Base-by-base conservation (phyloP, 169 alveolate genomes). In the Theileria sp. region DNA sequence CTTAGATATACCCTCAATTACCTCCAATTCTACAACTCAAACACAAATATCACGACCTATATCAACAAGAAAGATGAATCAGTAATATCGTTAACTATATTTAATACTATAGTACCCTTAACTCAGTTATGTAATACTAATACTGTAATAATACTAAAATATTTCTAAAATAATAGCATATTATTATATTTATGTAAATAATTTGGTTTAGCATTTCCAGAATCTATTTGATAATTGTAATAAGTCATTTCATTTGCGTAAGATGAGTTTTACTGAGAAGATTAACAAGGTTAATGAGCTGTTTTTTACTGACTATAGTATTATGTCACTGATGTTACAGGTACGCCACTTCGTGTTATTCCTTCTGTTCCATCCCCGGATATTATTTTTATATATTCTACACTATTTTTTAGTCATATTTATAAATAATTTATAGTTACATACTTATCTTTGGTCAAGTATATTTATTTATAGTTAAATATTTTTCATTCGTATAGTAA, bases 251-350 rank as follows among this genome's bases (percentile, higher is more conserved):
- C 54, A 76, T 83, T 62, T 89, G 91, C 58, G 93, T 89, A 58
- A 79, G 93, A 32, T 36, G 28, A 36, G 34, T n/a, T 38, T 60
- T 12, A 51, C 19, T n/a, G 51, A 44, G 21, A 72, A 75, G 49
- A 19, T 77, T 28, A 25, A 65, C 28, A 82, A 75, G 8, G n/a
- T 77, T 36, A 80, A 70, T 26, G 98, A 96, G 79, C 77, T 94
- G 65, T 96, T 95, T 90, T 96, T 96, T 89, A 94, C 96, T 9
- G 99, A 97, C 82, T 95, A 94, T 80, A 98, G 96, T 88, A 80
- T 96, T 44, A 95, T 96, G 80, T 98, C 99, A 23, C 93, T 96
- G 61, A 84, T 97, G 86, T 90, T 96, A 44, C 95, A 96, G 78
- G 77, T 70, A 32, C 36, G n/a, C n/a, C n/a, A n/a, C n/a, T n/a